Evolutionary conservation across 352 stramenopile genomes (phyloP), one percentile per base, ranked within the genome.

Genomic region (Phytophthora hybrid): DNA sequence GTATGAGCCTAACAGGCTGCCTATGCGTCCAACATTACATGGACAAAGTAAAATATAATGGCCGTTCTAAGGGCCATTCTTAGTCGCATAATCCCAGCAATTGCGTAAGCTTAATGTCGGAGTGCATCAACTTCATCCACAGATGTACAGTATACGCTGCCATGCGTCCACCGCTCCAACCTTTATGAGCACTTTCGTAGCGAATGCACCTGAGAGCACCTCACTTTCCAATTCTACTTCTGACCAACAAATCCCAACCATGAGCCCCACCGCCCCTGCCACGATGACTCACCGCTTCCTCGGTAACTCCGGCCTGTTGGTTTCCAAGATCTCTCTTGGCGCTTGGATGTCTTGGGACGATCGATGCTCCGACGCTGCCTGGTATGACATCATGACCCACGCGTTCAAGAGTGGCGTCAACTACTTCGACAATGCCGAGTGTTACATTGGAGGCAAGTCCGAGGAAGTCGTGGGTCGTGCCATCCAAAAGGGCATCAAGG

Each of bases 391-490:
- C 66, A 81, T 82, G 71, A 72, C 55, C 47, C 46, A 63, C 7
- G 77, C 74, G 0, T 80, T 76, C 72, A 72, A 88, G 58, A 47
- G 63, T 31, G 82, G 78, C 5, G 69, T 90, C 65, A 87, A 85
- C 61, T 79, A 88, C 49, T 73, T 82, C 49, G 81, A 88, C 76
- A 88, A 72, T 9, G 80, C 82, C 5, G 79, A 83, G 69, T 52
- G 56, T 5, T 89, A 89, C 41, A 66, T 69, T 10, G 19, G 59
- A 13, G 78, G 73, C 62, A 59, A 83, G 41, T 74, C 68, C 21
- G 77, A 82, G 32, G 70, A 76, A 13, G 74, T 80, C 47, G 78
- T 83, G 18, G 78, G 79, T 14, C 66, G 76, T 11, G 66, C 81
- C 1, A 71, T 88, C 23, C 73, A 78, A 1, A 83, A 80, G 46